Base-by-base conservation (phyloP, 768 basidiomycete genomes). In the Phlebiopsis gigantea region DNA sequence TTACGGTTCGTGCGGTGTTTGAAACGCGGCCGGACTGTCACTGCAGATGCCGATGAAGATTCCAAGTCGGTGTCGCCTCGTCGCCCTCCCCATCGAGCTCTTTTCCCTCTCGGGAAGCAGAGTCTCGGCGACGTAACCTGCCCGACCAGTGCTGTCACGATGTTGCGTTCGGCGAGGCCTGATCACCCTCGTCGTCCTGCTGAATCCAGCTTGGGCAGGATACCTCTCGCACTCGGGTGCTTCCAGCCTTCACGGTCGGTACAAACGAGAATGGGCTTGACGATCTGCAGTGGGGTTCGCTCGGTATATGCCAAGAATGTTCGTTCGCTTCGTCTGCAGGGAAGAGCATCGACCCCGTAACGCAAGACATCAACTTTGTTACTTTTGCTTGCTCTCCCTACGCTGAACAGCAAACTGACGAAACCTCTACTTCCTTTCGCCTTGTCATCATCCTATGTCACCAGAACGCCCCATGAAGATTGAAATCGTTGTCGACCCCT, bases 381-480 rank as follows among this genome's bases (percentile, higher is more conserved):
- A 58, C 50, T 51, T 51, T 58, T 64, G 49, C 60, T 63, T 56
- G 58, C 42, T 62, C 41, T 46, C 47, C 53, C 51, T 46, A 55
- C 60, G 55, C 65, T 66, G 69, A 71, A 70, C 68, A 60, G 62
- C 56, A 68, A 64, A 72, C 71, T 72, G 66, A 72, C 69, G 55
- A 71, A 66, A 58, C 30, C 59, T 64, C 57, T 65, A 46, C 61
- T 62, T 72, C 76, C 77, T 76, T 66, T 58, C 70, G 62, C 66
- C 62, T 65, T 60, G 63, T 69, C 63, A 67, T 70, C 63, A 43
- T 61, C 61, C 54, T 55, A 50, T 46, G 28, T 65, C 61, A 73
- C 72, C 68, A 98, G 96, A 91, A 80, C 90, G 91, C 63, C 90
- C 93, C 22, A 97, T 98, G 94, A 96, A 94, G 80, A 94, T 98